Evolutionary conservation across 495 filamentous ascomycete species (phyloP), one percentile per base, ranked within the genome.

Genomic region (Bacidia gigantensis): DNA sequence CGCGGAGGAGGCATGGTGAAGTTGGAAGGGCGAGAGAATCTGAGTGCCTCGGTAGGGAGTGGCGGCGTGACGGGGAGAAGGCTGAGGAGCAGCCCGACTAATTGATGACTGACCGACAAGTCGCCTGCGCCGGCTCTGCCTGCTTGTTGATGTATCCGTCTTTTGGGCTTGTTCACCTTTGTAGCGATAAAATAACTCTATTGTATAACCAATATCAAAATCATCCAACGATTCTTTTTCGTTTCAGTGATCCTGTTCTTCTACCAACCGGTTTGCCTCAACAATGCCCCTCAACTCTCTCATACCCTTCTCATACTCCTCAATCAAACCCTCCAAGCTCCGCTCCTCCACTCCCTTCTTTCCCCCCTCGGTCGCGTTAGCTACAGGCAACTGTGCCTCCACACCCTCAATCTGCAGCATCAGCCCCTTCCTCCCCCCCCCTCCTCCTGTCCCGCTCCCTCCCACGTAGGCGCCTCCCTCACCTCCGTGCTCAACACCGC

Each of bases 381-480:
- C 41, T 17, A 17, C n/a, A 26, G 10, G 23, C 47, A 20, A 26
- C 32, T 17, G 5, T n/a, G 48, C 22, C 45, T 56, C 56, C 26
- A 58, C 43, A 29, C 58, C 58, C 26, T 54, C 56, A 53, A 61
- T 54, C 58, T 47, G 53, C 38, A 61, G 48, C 58, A 61, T 58
- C 58, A 60, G n/a, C 21, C 58, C 50, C 39, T 26, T 29, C 26
- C 24, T 41, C 17, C 46, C 22, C 38, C 54, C 12, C 32, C 20
- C 46, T 11, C 29, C 11, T 40, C 45, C 21, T 22, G 32, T 24
- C 50, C 54, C n/a, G 32, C 54, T 5, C 39, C 38, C 23, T 60
- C 58, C 58, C 58, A 82, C 10, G 77, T 82, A 3, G 81, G 81
- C 35, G 81, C 81, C 0, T 64, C 62, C 2, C 62, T 61, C 0